Conservation (phyloP, 768 basidiomycete species). For the Pleurotus tuber-regium region DNA sequence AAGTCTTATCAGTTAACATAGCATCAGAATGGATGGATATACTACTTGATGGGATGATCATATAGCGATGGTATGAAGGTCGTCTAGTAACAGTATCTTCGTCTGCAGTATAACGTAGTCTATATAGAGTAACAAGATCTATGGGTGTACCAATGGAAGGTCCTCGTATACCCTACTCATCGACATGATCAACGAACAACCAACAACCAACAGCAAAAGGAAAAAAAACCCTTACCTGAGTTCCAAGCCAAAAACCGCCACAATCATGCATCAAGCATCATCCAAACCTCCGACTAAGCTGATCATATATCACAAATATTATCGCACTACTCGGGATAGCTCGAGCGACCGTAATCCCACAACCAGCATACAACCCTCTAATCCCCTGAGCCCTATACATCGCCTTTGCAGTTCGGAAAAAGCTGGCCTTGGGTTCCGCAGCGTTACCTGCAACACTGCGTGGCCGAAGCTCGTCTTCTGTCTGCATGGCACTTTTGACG, state of each 20-base stretch:
- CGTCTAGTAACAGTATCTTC: too few species aligned
- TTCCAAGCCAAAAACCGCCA: background rate
- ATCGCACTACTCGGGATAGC: conserved; percentile 84
- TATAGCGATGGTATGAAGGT: too few species aligned
- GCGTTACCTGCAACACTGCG: background rate
- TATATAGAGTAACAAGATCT: too few species aligned
- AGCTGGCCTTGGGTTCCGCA: conserved; percentile 36
- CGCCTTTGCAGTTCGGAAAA: conserved; percentile 56
- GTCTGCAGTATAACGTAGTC: too few species aligned
- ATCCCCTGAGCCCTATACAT: conserved; percentile 78
- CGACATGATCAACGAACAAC: too few species aligned
- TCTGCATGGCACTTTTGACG: conserved; percentile 90
- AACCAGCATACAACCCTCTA: conserved; percentile 81
- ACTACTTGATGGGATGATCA: too few species aligned
- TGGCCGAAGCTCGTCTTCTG: conserved; percentile 76
- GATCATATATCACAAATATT: conserved; percentile 89
- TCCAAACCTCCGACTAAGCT: conserved; percentile 45
- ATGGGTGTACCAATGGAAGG: too few species aligned
- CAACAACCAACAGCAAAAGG: background rate
- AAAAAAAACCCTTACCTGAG: background rate
- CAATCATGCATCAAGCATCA: conserved; percentile 22
- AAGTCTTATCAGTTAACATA: too few species aligned
- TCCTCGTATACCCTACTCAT: too few species aligned
- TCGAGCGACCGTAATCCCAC: conserved; percentile 82
- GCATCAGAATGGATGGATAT: too few species aligned